Percentiles rank a stretch among this genome's conserved stretches.
Evolutionary conservation across 1,139 yeast genomes (phyloP).

Genomic region (Suhomyces taliae): DNA sequence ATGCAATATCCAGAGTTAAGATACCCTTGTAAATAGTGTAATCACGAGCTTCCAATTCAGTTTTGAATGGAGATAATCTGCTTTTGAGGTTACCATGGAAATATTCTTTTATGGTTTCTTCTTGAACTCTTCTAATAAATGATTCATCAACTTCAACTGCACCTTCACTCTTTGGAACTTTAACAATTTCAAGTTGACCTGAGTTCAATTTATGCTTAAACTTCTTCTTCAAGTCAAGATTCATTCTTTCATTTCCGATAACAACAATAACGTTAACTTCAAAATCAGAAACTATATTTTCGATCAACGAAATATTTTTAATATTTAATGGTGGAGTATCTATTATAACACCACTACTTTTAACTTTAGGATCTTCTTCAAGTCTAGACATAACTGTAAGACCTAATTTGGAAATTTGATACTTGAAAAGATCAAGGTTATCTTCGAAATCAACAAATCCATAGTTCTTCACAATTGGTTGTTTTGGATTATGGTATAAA

Average conservation of each 20-base stretch:
- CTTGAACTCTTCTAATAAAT: conserved; percentile 68
- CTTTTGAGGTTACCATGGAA: conserved; percentile 76
- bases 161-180: conserved; percentile 72
- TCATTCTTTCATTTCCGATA: conserved; percentile 63
- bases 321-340: conserved; percentile 74
- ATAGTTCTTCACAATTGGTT: conserved; percentile 78
- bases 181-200: conserved; percentile 48
- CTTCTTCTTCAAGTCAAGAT: conserved; percentile 61
- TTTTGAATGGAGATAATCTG: conserved; percentile 70
- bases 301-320: conserved; percentile 54
- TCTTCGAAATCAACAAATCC: conserved; percentile 66
- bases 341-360: conserved; percentile 63
- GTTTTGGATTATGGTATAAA: conserved; percentile 76
- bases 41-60: conserved; percentile 41
- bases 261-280: conserved; percentile 58
- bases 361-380: conserved; percentile 52
- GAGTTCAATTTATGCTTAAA: conserved; percentile 41
- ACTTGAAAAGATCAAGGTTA: conserved; percentile 62
- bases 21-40: conserved; percentile 42
- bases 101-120: conserved; percentile 77
- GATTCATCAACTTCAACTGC: conserved; percentile 71
- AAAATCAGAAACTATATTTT: conserved; percentile 62
- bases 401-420: conserved; percentile 58
- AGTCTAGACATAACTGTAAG: conserved; percentile 58
- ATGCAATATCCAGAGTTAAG: conserved; percentile 35